These are phyloP conservation scores for Trebouxia sp. DNA, from an alignment of 139 green algal species.

Conservation along the genomic window DNA sequence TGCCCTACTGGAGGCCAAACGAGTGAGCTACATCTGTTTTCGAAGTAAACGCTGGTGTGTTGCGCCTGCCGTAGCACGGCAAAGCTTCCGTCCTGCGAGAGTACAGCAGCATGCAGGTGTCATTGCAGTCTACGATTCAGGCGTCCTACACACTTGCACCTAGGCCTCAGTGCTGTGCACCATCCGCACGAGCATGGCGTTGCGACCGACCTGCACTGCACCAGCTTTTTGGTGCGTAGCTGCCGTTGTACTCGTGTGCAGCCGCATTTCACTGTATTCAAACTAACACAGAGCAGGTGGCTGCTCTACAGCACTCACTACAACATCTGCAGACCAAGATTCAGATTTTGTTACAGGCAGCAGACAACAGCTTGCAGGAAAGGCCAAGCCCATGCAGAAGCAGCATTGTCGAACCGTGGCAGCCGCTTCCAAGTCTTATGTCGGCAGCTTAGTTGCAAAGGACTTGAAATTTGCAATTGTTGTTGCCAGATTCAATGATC, in stretches of 20 bases:
- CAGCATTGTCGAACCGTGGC: not conserved
- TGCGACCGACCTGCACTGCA: no score
- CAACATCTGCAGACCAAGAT: not conserved
- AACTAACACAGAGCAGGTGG: no score
- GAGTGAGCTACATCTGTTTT: no score
- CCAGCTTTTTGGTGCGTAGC: not conserved
- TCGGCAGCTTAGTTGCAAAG: conserved; percentile 43
- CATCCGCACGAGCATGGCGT: no score
- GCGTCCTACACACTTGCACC: not conserved
- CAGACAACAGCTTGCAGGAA: not conserved
- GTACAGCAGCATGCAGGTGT: no score
- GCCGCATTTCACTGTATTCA: no score
- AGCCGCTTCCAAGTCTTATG: conserved; percentile 11
- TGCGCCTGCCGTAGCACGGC: no score
- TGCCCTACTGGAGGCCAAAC: not conserved
- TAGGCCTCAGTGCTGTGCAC: not conserved
- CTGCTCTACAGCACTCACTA: no score
- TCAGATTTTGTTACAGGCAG: not conserved
- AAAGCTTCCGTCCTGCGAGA: no score
- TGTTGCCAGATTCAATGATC: conserved; percentile 92
- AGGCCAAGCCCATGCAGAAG: not conserved
- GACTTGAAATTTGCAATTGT: conserved; percentile 72
- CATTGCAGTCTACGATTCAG: not conserved
- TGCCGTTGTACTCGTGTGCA: not conserved
- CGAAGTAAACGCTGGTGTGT: no score